These are phyloP conservation scores for Podospora tetraspora DNA, from an alignment of 495 filamentous ascomycete species.

Conservation along the genomic window DNA sequence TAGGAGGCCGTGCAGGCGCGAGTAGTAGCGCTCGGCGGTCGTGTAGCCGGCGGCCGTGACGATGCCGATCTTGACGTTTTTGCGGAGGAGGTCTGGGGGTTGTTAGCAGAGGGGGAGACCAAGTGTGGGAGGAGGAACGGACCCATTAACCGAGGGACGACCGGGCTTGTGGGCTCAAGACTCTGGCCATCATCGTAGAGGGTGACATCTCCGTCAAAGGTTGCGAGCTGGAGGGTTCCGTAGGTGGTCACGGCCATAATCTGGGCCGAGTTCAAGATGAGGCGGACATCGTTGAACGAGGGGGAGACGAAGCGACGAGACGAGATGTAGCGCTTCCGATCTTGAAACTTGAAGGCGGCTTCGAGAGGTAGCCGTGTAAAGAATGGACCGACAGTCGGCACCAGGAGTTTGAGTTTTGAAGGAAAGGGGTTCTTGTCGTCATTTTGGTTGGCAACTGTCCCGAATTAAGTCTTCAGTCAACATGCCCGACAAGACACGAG, in stretches of 20 bases:
- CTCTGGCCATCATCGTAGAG: constrained; percentile 90
- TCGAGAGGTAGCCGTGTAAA: constrained; percentile 83
- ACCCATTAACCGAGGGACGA: constrained; percentile 71
- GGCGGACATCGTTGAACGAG: constrained; percentile 93
- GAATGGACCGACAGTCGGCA: constrained; percentile 83
- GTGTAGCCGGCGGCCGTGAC: constrained; percentile 97
- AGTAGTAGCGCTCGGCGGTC: constrained; percentile 76
- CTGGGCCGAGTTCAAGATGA: constrained; percentile 92
- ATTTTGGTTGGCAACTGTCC: constrained; percentile 64
- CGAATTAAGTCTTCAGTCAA: constrained; percentile 5
- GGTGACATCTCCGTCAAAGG: constrained; percentile 97
- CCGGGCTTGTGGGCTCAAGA: constrained; percentile 64
- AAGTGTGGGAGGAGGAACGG: background rate
- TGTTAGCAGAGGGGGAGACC: background rate
- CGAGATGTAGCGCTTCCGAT: constrained; percentile 77
- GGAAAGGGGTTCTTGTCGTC: constrained; percentile 51
- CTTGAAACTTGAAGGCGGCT: constrained; percentile 88
- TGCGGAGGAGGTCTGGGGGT: constrained; percentile 44
- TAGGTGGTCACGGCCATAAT: constrained; percentile 72
- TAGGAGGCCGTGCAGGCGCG: constrained; percentile 75
- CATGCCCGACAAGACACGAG: background rate
- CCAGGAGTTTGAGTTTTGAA: constrained; percentile 89
- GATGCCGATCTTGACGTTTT: constrained; percentile 76
- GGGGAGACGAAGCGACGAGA: constrained; percentile 90
- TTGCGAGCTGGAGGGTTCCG: constrained; percentile 72